Evolutionary conservation across 345 rosid species (phyloP), one percentile per base, ranked within the genome.

Genomic region (Odontarrhena argentea): DNA sequence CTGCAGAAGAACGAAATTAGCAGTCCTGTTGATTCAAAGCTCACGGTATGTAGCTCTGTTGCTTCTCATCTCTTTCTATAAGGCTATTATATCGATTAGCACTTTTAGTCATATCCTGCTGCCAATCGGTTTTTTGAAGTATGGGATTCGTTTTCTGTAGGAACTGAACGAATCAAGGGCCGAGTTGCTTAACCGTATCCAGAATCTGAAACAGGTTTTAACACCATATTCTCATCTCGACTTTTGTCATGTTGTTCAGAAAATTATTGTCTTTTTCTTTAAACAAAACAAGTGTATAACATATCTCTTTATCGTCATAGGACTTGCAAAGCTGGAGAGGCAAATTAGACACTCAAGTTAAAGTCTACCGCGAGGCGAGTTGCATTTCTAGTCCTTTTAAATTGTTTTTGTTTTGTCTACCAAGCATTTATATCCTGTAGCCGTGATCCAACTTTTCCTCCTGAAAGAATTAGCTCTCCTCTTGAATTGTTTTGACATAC

Each of bases 271-370:
- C 2, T 14, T 64, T 5, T 28, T 32, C 35, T 32, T 10, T 38
- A 11, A 2, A 24, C 50, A 15, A 47, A 32, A 3, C 43, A 47
- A 37, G 3, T 8, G 22, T 50, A 28, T 22, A 25, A 34, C 15
- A 32, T 12, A 6, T 68, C 49, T 54, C 22, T 60, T 70, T 69
- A 14, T 13, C 2, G 47, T 7, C 43, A 41, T 64, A 94, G 99
- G 99, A 94, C 80, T 79, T 94, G 82, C 92, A 94, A 75, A 77
- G 79, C 69, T 94, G 99, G 99, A 88, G 99, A 61, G 86, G 92
- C 22, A 94, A 87, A 76, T 64, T 94, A 10, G 96, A 94, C 58
- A 87, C 95, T 40, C 97, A 94, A 81, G 97, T 91, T 46, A 88
- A 80, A 79, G 78, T 87, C 65, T 87, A 91, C 72, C 89, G 87